These are phyloP conservation scores for Ceratocystis diversiconidia DNA, from an alignment of 2,329 filamentous ascomycete genomes.

Conservation along the genomic window DNA sequence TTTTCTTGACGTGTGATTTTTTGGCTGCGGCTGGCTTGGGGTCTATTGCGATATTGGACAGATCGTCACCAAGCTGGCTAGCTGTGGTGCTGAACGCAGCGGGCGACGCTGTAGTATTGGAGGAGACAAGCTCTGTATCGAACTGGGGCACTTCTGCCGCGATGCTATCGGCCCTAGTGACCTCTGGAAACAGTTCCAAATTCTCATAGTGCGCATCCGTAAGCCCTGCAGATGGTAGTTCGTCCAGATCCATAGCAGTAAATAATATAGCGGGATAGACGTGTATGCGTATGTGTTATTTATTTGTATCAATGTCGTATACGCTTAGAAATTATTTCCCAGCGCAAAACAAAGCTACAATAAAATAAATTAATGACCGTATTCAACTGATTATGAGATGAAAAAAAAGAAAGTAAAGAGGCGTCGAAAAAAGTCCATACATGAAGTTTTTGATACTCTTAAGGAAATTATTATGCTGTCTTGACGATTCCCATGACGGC, in stretches of 20 bases:
- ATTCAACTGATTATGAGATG: background rate
- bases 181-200: conserved; percentile 15
- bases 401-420: background rate
- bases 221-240: conserved; percentile 13
- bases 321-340: background rate
- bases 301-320: background rate
- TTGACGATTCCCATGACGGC: background rate
- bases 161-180: conserved; percentile 6
- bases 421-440: background rate
- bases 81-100: conserved; percentile 9
- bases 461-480: background rate
- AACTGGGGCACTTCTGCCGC: background rate
- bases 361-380: background rate
- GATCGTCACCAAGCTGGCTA: conserved; percentile 9
- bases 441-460: background rate
- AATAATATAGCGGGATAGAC: background rate
- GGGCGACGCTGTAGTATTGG: conserved; percentile 8
- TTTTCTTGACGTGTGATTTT: conserved; percentile 26
- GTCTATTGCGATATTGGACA: conserved; percentile 15
- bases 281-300: background rate
- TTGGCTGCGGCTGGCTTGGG: conserved; percentile 24
- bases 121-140: conserved; percentile 11
- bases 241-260: conserved; percentile 16
- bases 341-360: background rate
- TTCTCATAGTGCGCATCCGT: conserved; percentile 13